These are phyloP conservation scores for Zygoascus sp. DNA, from an alignment of 1,139 yeast genomes.

Conservation along the genomic window DNA sequence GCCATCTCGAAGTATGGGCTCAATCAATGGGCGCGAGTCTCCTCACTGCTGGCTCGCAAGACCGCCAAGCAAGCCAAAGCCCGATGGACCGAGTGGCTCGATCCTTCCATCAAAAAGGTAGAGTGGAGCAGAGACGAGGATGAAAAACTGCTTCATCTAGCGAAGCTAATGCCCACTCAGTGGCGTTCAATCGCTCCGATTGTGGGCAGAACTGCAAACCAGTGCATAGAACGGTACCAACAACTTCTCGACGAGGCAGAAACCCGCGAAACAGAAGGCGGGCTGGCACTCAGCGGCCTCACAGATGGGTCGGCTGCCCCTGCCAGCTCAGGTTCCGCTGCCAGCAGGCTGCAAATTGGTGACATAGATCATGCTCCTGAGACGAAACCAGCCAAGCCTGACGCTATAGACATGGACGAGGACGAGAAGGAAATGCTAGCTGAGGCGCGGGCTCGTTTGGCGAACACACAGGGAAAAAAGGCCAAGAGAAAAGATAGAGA, in stretches of 20 bases:
- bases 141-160: constrained; percentile 60
- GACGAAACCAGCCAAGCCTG: constrained; percentile 79
- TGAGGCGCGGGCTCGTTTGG: constrained; percentile 87
- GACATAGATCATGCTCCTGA: constrained; percentile 71
- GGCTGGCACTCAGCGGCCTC: constrained; percentile 45
- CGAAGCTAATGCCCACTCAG: constrained; percentile 77
- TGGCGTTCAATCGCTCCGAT: constrained; percentile 86
- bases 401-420: constrained; percentile 72
- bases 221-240: constrained; percentile 85
- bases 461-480: constrained; percentile 92
- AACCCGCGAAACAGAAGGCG: constrained; percentile 29
- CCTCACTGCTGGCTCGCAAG: constrained; percentile 78
- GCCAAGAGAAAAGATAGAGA: constrained; percentile 90
- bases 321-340: constrained; percentile 30
- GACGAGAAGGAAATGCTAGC: constrained; percentile 90
- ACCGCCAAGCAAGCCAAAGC: constrained; percentile 91
- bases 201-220: constrained; percentile 81
- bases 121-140: constrained; percentile 81
- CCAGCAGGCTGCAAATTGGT: constrained; percentile 37
- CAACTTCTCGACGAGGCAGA: constrained; percentile 58
- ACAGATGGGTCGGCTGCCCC: constrained; percentile 51
- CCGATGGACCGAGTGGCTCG: constrained; percentile 86
- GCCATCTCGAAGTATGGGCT: constrained; percentile 91
- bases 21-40: constrained; percentile 91
- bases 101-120: constrained; percentile 60